phyloP scores from a whole-genome alignment of 257 asterid genomes.

The Primulina eburnea region DNA sequence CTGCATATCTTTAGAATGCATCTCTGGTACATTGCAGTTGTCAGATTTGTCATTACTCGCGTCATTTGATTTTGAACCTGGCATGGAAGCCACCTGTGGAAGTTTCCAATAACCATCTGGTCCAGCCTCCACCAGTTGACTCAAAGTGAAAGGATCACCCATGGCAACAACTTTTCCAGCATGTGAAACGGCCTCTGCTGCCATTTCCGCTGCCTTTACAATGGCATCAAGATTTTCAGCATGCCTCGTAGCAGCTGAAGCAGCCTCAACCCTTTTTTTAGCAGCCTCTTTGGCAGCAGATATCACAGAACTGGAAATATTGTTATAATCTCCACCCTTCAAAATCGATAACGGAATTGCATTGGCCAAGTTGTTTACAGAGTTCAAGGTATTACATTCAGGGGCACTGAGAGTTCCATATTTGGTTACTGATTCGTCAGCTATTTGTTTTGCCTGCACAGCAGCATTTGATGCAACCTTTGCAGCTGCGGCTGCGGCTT shows the following conservation, averaged over 20 bases:
- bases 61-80: slow-evolving; percentile 39
- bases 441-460: slow-evolving; percentile 77
- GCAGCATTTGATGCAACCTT: slow-evolving; percentile 88
- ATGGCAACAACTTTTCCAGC: slow-evolving; percentile 85
- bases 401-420: slow-evolving; percentile 35
- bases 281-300: slow-evolving; percentile 94
- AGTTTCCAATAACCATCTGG: slow-evolving; percentile 70
- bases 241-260: slow-evolving; percentile 92
- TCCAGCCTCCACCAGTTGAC: slow-evolving; percentile 64
- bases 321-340: slow-evolving; percentile 46
- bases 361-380: slow-evolving; percentile 36
- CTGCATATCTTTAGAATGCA: slow-evolving; percentile 38
- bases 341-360: slow-evolving; percentile 62
- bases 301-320: slow-evolving; percentile 54
- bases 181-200: slow-evolving; percentile 95
- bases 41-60: slow-evolving; percentile 28
- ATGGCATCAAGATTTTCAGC: slow-evolving; percentile 91
- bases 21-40: slow-evolving; percentile 32
- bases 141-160: slow-evolving; percentile 73
- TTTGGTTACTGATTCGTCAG: slow-evolving; percentile 59
- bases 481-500: slow-evolving; percentile 98
- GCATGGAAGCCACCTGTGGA: slow-evolving; percentile 30
- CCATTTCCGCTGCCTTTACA: slow-evolving; percentile 90
- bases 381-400: slow-evolving; percentile 27
- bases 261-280: slow-evolving; percentile 82